Evolutionary conservation across 257 asterid species (phyloP), one percentile per base, ranked within the genome.

Genomic region (Buddleja alternifolia): DNA sequence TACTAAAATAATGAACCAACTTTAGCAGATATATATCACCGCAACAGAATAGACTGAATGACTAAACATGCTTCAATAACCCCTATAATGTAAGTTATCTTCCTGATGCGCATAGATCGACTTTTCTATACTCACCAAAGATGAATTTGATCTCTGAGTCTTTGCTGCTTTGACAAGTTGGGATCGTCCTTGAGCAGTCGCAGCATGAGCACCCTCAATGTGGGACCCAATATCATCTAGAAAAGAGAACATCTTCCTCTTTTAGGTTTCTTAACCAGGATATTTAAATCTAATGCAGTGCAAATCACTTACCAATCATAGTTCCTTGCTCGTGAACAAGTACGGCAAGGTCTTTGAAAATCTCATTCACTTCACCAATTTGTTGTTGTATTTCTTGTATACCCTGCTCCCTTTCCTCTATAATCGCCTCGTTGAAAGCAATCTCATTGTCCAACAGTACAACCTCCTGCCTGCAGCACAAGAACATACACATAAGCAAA

Each of bases 401-500:
- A 14, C 98, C 98, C 52, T 82, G 98, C 10, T 90, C 97, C 71
- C 97, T 82, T 84, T 93, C 98, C 83, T 93, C 97, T 57, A 93
- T 88, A 66, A 88, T 87, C 65, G 97, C 97, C 73, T 93, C 95
- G 48, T 93, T 90, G 80, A 88, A 93, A 66, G 94, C 62, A 73
- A 93, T 90, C 73, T 93, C 97, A 74, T 88, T 93, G 84, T 93
- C 97, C 80, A 90, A 77, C 64, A 86, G 77, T 74, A 90, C 36
- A 69, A 90, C 81, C 69, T 90, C 94, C 78, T 93, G 99, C 74
- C 97, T 90, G 90, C 76, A 75, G 50, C 62, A 71, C 47, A 66
- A 60, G 4, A 73, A 81, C 58, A 8, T 50, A 21, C 39, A 67
- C 25, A 32, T 71, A 48, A 73, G 73, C 69, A 58, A 25, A 55